Conservation (phyloP, 2,329 filamentous ascomycete species). For the Pseudogymnoascus sp. region DNA sequence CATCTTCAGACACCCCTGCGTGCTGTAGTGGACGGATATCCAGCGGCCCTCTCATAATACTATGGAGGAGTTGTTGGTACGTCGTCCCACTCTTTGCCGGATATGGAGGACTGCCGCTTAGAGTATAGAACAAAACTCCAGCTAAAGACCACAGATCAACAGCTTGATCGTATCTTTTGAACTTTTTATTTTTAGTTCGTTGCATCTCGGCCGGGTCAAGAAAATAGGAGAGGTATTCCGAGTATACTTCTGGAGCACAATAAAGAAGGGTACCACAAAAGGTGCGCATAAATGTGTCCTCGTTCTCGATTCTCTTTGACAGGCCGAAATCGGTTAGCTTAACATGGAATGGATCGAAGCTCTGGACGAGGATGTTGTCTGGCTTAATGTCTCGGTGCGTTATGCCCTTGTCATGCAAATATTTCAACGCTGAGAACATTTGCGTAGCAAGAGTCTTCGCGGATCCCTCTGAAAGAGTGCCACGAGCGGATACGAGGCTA, state of each 20-base stretch:
- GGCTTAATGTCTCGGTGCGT: slow-evolving; percentile 98
- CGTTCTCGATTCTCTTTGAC: slow-evolving; percentile 85
- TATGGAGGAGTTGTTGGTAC: slow-evolving; percentile 71
- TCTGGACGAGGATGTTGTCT: slow-evolving; percentile 86
- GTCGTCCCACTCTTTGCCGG: slow-evolving; percentile 67
- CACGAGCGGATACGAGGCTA: slow-evolving; percentile 54
- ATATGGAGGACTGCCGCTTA: slow-evolving; percentile 76
- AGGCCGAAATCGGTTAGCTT: slow-evolving; percentile 96
- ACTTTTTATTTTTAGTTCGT: slow-evolving; percentile 23
- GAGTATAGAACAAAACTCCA: slow-evolving; percentile 78
- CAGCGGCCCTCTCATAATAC: slow-evolving; percentile 72
- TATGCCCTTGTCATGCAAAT: slow-evolving; percentile 80
- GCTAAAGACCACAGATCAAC: slow-evolving; percentile 96
- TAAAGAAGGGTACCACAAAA: slow-evolving; percentile 95
- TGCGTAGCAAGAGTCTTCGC: slow-evolving; percentile 67
- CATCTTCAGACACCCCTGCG: slow-evolving; percentile 51
- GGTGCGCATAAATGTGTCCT: slow-evolving; percentile 79
- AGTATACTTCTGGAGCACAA: slow-evolving; percentile 94
- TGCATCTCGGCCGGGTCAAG: slow-evolving; percentile 45
- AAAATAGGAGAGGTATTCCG: slow-evolving; percentile 60
- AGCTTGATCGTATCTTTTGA: slow-evolving; percentile 73
- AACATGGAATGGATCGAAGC: slow-evolving; percentile 63
- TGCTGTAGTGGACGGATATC: slow-evolving; percentile 56
- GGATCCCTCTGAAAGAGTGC: slow-evolving; percentile 56
- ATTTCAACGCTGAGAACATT: slow-evolving; percentile 72